Base-by-base conservation (phyloP, 352 stramenopile genomes). In the Phytophthora sojae region DNA sequence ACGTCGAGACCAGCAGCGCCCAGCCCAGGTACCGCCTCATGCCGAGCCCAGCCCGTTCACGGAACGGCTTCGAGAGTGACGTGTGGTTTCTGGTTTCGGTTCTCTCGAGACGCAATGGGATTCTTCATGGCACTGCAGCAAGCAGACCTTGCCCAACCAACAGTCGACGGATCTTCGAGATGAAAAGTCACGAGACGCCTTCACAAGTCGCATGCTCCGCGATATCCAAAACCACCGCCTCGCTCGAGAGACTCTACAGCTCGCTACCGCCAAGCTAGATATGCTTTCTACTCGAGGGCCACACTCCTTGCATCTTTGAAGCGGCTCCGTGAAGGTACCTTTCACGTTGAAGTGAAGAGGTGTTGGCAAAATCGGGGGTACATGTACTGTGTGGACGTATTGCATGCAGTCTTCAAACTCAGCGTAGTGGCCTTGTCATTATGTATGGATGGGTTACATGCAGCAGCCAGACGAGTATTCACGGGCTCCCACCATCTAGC, bases 151-250 rank as follows among this genome's bases (percentile, higher is more conserved):
- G n/a, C n/a, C 23, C 49, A 23, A 53, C 64, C 56, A 67, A 71
- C 64, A 60, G 64, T 55, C 64, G 57, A 61, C 35, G 14, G 58
- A 67, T 71, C 64, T 57, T 71, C 8, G 17, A 30, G 14, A 30
- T 72, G 64, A 72, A 72, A 57, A 59, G 64, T 66, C 64, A 67
- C 45, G 50, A 67, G 64, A 72, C 50, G 30, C 15, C 37, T 11
- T 4, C 6, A 19, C 44, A 51, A 23, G 49, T 32, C 49, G 21
- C 49, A 55, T 35, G 49, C 47, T 2, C 51, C 14, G 25, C 21
- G 15, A 53, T 64, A 64, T 64, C 57, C 52, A 64, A 44, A 64
- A 64, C 57, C 42, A 64, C 57, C 42, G 42, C 42, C 19, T 59
- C n/a, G 42, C 42, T 49, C 6, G 35, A 44, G 35, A 44, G 9